A percentile compares a stretch with the other conserved stretches of the same genome.
Evolutionary conservation across 495 filamentous ascomycete species (phyloP).

Genomic region (Entonaema liquescens): DNA sequence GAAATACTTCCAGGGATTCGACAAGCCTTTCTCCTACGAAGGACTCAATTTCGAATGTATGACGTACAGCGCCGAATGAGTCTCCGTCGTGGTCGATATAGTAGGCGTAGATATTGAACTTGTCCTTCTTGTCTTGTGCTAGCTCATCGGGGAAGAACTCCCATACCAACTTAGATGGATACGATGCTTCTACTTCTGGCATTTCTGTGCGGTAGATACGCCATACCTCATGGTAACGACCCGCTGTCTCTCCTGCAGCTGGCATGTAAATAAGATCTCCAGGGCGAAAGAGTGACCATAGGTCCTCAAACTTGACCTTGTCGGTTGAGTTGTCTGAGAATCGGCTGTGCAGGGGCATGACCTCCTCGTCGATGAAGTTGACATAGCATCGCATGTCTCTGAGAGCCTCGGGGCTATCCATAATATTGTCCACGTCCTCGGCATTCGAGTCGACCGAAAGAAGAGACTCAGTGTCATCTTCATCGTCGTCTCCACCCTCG

Average conservation of each 20-base stretch:
- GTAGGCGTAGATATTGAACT: conserved; percentile 48
- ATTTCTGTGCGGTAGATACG: conserved; percentile 45
- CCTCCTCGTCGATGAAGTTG: conserved; percentile 48
- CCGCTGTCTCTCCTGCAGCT: conserved; percentile 32
- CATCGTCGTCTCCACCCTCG: conserved; percentile 20
- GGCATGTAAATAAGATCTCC: conserved; percentile 49
- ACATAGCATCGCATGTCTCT: conserved; percentile 48
- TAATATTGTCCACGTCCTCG: conserved; percentile 41
- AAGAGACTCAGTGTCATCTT: conserved; percentile 37
- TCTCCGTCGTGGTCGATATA: conserved; percentile 70
- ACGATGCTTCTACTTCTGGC: conserved; percentile 31
- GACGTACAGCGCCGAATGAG: conserved; percentile 58
- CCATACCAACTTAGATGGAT: conserved; percentile 34
- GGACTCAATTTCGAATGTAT: conserved; percentile 52
- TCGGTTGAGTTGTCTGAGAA: conserved; percentile 37
- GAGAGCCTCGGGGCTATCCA: conserved; percentile 47
- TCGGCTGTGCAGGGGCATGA: conserved; percentile 45
- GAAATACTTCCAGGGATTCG: conserved; percentile 62
- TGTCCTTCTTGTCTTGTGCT: conserved; percentile 32
- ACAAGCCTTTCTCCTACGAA: conserved; percentile 67
- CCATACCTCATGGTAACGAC: conserved; percentile 45
- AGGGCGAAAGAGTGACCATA: conserved; percentile 52
- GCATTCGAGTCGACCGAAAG: conserved; percentile 42
- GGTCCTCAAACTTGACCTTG: conserved; percentile 46
- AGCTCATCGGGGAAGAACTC: conserved; percentile 41